Conservation (phyloP, 768 basidiomycete genomes). For the Mycena leptocephala region DNA sequence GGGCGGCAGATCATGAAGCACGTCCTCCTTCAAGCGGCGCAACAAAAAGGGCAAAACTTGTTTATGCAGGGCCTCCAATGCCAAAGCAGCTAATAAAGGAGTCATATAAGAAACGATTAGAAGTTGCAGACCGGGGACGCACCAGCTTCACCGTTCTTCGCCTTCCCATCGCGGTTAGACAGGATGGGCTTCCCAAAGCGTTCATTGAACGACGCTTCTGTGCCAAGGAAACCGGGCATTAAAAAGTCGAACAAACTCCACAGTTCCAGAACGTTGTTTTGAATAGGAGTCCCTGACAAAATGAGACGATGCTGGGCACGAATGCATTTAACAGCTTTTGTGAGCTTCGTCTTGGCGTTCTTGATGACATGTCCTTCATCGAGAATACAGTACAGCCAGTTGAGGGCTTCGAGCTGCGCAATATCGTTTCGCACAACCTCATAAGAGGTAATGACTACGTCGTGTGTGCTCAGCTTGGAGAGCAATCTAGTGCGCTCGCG, state of each 20-base stretch:
- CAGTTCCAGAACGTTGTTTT: conserved; percentile 97
- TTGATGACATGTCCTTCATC: conserved; percentile 99
- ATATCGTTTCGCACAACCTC: conserved; percentile 98
- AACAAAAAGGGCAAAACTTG: conserved; percentile 99
- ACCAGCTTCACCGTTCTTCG: conserved; percentile 96
- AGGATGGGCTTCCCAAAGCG: conserved; percentile 97
- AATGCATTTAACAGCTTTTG: conserved; percentile 94
- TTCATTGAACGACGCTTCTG: conserved; percentile 94
- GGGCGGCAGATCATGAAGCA: conserved; percentile 94
- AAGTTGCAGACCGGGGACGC: neutral
- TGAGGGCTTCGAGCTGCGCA: conserved; percentile 75
- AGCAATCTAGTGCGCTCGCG: conserved; percentile 84
- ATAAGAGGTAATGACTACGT: conserved; percentile 97
- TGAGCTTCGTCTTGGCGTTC: conserved; percentile 98
- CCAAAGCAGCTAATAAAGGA: conserved; percentile 81
- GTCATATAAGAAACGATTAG: neutral
- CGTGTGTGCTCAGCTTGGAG: conserved; percentile 76
- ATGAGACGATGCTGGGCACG: conserved; percentile 94
- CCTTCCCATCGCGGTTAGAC: conserved; percentile 95
- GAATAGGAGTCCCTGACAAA: conserved; percentile 97
- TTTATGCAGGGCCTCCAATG: conserved; percentile 96
- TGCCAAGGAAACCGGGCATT: conserved; percentile 99
- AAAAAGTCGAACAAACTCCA: conserved; percentile 99
- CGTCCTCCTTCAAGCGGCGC: conserved; percentile 97
- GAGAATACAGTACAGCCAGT: conserved; percentile 96